Conservation (phyloP, 179 eudicot species). For the Beta corolliflora region DNA sequence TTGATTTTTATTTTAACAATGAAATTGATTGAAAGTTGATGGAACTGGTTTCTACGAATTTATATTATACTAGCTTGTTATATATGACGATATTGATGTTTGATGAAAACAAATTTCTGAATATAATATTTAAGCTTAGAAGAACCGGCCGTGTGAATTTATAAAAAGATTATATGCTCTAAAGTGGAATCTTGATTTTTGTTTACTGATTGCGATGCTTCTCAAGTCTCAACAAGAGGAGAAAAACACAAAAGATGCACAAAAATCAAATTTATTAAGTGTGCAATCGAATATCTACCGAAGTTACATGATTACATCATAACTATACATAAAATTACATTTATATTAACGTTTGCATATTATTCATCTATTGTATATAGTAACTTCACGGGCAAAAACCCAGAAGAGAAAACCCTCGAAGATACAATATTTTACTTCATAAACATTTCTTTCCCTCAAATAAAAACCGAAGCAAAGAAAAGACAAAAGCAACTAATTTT, state of each 20-base stretch:
- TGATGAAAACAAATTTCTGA: too few species aligned
- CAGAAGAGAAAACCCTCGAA: slow-evolving; percentile 27
- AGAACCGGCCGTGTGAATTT: too few species aligned
- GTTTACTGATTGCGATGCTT: too few species aligned
- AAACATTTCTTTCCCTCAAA: background rate
- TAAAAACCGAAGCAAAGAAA: background rate
- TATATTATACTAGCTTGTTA: too few species aligned
- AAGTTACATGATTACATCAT: background rate
- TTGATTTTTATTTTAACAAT: too few species aligned
- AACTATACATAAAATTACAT: background rate
- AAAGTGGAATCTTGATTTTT: too few species aligned
- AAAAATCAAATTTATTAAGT: background rate
- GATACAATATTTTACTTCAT: background rate
- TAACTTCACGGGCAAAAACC: slow-evolving; percentile 27
- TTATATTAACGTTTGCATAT: background rate
- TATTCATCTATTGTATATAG: background rate
- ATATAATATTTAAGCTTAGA: too few species aligned
- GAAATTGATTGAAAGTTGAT: too few species aligned
- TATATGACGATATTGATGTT: too few species aligned
- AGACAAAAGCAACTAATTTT: too few species aligned
- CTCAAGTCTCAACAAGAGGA: background rate
- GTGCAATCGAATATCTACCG: background rate
- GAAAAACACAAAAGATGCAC: background rate
- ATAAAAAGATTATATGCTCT: too few species aligned
- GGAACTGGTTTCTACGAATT: too few species aligned